Evolutionary conservation across 768 basidiomycete species (phyloP).

Genomic region (Serendipita sp.): DNA sequence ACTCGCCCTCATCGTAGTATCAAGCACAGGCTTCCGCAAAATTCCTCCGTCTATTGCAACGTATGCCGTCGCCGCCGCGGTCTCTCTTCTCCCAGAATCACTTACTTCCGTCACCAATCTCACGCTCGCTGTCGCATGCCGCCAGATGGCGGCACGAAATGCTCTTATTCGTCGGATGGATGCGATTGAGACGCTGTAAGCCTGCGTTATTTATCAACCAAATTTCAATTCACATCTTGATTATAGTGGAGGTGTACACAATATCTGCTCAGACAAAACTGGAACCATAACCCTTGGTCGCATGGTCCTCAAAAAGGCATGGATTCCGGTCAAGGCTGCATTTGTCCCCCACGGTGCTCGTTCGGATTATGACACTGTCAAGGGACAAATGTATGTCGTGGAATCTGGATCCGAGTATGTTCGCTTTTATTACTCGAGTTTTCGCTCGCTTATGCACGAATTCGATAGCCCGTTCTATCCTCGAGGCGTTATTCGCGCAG

Average conservation of each 20-base stretch:
- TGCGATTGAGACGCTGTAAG: slow-evolving; percentile 38
- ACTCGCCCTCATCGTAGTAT: slow-evolving; percentile 19
- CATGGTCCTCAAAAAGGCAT: slow-evolving; percentile 23
- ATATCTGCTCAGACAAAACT: slow-evolving; percentile 49
- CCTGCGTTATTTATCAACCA: not conserved
- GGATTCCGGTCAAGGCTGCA: slow-evolving; percentile 11
- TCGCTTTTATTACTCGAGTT: not conserved
- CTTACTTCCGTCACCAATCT: slow-evolving; percentile 34
- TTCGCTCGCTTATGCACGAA: not conserved
- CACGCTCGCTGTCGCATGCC: slow-evolving; percentile 42
- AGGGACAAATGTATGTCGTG: not conserved
- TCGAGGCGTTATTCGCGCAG: not conserved
- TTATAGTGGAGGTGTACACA: slow-evolving; percentile 29
- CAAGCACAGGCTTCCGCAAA: slow-evolving; percentile 13
- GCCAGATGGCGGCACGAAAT: slow-evolving; percentile 38
- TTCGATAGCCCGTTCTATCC: not conserved
- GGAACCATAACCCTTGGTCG: slow-evolving; percentile 33
- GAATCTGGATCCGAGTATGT: slow-evolving; percentile 1
- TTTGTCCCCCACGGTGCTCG: not conserved
- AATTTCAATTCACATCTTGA: not conserved
- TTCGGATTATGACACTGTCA: not conserved
- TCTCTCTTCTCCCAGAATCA: slow-evolving; percentile 23
- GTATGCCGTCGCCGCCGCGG: slow-evolving; percentile 18
- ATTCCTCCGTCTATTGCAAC: slow-evolving; percentile 19
- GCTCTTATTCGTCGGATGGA: slow-evolving; percentile 49